Percentiles rank a stretch among this genome's conserved stretches.
Evolutionary conservation across 2,329 filamentous ascomycete species (phyloP).

Genomic region (Rachicladosporium sp.): DNA sequence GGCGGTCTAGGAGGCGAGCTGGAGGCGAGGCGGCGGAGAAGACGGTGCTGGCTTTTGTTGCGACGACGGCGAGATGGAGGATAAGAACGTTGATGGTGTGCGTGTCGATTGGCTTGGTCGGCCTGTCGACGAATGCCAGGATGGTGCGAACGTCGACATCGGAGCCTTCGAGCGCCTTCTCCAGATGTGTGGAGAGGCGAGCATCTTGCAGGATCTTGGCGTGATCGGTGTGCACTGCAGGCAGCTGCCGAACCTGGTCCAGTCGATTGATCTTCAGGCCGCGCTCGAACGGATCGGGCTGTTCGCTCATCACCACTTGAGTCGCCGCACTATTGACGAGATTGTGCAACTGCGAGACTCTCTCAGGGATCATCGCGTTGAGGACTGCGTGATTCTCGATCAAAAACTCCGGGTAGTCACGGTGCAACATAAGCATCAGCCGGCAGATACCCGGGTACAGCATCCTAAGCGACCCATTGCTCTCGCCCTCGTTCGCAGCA

Average conservation of each 20-base stretch:
- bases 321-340: conserved; percentile 74
- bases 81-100: conserved; percentile 68
- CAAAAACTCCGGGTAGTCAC: conserved; percentile 90
- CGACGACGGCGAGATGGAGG: conserved; percentile 66
- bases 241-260: conserved; percentile 59
- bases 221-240: conserved; percentile 53
- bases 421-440: conserved; percentile 72
- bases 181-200: conserved; percentile 42
- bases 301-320: conserved; percentile 50
- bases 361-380: conserved; percentile 66
- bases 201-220: conserved; percentile 36
- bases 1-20: conserved; percentile 58
- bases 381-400: conserved; percentile 76
- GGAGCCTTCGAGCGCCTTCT: conserved; percentile 38
- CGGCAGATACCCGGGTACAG: conserved; percentile 77
- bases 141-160: conserved; percentile 67
- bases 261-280: conserved; percentile 66
- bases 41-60: conserved; percentile 48
- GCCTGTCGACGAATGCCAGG: conserved; percentile 56
- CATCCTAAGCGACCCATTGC: conserved; percentile 70
- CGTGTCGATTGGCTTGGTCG: conserved; percentile 29
- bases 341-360: conserved; percentile 80
- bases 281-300: conserved; percentile 59
- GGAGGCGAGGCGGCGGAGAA: conserved; percentile 57
- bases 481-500: conserved; percentile 62